phyloP scores from a whole-genome alignment of 208 protist species.

The Crithidia brevicula region DNA sequence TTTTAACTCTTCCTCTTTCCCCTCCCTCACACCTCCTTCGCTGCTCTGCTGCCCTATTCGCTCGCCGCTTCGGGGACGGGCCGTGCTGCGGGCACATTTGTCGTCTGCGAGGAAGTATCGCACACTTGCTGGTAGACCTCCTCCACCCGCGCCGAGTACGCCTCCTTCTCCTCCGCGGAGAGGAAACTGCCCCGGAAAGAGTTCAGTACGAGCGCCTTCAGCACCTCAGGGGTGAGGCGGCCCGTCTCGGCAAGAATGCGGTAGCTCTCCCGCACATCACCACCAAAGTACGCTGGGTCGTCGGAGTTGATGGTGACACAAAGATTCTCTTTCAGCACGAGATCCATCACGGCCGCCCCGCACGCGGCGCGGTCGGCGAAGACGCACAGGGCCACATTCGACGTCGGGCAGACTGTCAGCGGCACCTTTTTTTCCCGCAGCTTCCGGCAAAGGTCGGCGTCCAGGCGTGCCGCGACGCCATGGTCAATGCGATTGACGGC shows the following conservation, averaged over 20 bases:
- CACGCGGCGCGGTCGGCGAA: constrained; percentile 31
- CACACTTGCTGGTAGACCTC: constrained; percentile 27
- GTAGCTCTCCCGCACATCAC: constrained; percentile 52
- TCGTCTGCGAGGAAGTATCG: no score
- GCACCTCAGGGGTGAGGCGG: constrained; percentile 31
- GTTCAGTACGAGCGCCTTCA: constrained; percentile 45
- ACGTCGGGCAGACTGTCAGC: constrained; percentile 64
- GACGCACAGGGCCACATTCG: constrained; percentile 55
- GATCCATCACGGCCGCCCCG: constrained; percentile 24
- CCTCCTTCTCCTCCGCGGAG: constrained; percentile 33
- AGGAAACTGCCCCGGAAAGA: constrained; percentile 45
- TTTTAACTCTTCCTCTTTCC: no score
- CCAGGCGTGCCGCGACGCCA: constrained; percentile 37
- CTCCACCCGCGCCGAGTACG: constrained; percentile 34
- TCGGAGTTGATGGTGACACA: constrained; percentile 63
- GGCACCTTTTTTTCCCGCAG: constrained; percentile 31
- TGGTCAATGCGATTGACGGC: constrained; percentile 58
- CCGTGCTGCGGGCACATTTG: no score
- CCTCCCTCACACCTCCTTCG: no score
- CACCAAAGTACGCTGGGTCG: constrained; percentile 65
- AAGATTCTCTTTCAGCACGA: constrained; percentile 40
- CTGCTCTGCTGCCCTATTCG: no score
- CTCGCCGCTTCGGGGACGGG: no score
- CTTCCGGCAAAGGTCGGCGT: constrained; percentile 28
- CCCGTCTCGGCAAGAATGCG: constrained; percentile 37